phyloP scores from a whole-genome alignment of 1,139 yeast genomes.

The Blastobotrys persicus region DNA sequence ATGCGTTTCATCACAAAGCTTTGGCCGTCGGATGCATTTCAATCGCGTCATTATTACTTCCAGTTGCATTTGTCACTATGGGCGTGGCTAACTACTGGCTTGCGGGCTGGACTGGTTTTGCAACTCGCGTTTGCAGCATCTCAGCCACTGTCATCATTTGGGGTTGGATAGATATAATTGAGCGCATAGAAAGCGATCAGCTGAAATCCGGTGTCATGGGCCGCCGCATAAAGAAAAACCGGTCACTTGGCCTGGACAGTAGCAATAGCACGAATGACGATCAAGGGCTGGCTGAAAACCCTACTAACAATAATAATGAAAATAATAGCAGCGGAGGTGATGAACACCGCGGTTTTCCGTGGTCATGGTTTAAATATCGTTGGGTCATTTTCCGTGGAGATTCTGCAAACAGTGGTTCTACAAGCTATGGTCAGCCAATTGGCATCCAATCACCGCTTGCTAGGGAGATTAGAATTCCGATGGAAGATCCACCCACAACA shows the following conservation, averaged over 20 bases:
- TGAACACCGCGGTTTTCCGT: conserved; percentile 1
- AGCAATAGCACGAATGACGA: neutral
- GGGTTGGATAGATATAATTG: conserved; percentile 86
- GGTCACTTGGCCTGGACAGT: neutral
- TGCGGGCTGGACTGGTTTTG: conserved; percentile 71
- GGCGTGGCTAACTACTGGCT: conserved; percentile 75
- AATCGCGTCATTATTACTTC: conserved; percentile 56
- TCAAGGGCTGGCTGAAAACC: neutral
- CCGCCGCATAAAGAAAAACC: conserved; percentile 42
- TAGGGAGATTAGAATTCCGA: no score
- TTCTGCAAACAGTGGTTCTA: conserved; percentile 9
- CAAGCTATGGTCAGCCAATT: conserved; percentile 7
- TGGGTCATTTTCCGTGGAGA: conserved; percentile 13
- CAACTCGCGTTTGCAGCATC: conserved; percentile 53
- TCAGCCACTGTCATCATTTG: conserved; percentile 65
- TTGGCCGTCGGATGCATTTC: conserved; percentile 59
- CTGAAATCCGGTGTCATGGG: conserved; percentile 82
- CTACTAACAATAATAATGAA: neutral
- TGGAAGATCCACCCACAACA: no score
- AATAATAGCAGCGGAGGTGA: neutral
- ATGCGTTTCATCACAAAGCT: conserved; percentile 51
- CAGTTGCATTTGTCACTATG: conserved; percentile 73
- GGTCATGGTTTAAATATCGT: neutral
- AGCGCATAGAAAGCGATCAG: conserved; percentile 56
- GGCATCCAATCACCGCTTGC: no score